These are phyloP conservation scores for Pachysolen tannophilus DNA, from an alignment of 805 yeast genomes.

Conservation along the genomic window DNA sequence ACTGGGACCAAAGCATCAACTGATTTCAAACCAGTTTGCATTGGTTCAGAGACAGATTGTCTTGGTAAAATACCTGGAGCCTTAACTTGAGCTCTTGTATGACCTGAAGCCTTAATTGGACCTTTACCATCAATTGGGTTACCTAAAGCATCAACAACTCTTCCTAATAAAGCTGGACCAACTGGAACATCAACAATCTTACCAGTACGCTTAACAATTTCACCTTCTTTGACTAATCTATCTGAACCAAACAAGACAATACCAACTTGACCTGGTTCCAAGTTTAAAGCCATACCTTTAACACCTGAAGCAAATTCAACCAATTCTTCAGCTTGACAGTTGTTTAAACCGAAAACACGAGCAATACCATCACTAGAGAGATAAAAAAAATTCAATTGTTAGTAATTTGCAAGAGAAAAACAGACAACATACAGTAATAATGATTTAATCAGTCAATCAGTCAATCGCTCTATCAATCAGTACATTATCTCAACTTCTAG, in stretches of 20 bases:
- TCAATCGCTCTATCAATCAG: no score
- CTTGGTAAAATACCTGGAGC: conserved; percentile 99
- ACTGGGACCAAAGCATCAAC: conserved; percentile 99
- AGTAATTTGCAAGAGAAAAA: neutral
- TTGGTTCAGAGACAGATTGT: conserved; percentile 97
- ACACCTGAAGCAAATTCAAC: conserved; percentile 99
- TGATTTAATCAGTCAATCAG: no score
- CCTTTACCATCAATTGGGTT: conserved; percentile 99
- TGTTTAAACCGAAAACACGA: conserved; percentile 99
- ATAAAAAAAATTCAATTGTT: conserved; percentile 27
- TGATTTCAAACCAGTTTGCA: conserved; percentile 99
- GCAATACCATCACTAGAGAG: conserved; percentile 95
- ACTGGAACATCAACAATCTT: conserved; percentile 98
- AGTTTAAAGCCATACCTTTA: conserved; percentile 99
- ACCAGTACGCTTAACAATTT: conserved; percentile 99
- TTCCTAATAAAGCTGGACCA: conserved; percentile 96
- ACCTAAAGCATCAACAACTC: conserved; percentile 99
- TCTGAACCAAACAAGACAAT: conserved; percentile 99
- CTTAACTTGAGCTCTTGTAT: conserved; percentile 95
- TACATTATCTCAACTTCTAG: no score
- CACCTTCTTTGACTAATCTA: conserved; percentile 98
- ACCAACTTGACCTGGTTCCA: conserved; percentile 99
- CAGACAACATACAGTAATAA: no score
- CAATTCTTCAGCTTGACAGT: conserved; percentile 99
- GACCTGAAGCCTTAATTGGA: conserved; percentile 79